A percentile compares a stretch with the other conserved stretches of the same genome.
Evolutionary conservation across 1,139 yeast species (phyloP).

Genomic region (Diutina mesorugosa): DNA sequence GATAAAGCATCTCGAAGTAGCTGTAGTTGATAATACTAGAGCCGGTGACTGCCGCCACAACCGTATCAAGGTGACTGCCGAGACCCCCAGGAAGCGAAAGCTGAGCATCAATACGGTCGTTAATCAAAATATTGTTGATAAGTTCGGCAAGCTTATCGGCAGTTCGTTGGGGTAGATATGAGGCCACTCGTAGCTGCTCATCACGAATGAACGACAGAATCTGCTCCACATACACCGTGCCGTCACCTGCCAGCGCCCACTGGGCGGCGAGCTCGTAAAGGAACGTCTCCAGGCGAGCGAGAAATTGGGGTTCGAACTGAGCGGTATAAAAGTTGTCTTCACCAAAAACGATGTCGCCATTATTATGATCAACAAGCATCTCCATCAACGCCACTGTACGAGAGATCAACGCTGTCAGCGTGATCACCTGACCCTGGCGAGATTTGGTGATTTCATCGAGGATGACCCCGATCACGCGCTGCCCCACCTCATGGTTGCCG

Average conservation of each 20-base stretch:
- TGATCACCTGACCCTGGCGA: conserved; percentile 48
- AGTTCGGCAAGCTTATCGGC: conserved; percentile 39
- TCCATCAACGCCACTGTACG: conserved; percentile 65
- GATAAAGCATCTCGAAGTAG: neutral
- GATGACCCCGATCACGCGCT: conserved; percentile 32
- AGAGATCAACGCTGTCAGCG: conserved; percentile 41
- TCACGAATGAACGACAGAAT: conserved; percentile 41
- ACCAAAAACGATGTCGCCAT: conserved; percentile 3
- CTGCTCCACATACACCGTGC: conserved; percentile 42
- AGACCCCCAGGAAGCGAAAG: conserved; percentile 21
- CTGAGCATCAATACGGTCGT: conserved; percentile 38
- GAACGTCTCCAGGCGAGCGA: conserved; percentile 41
- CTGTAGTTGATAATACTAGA: neutral
- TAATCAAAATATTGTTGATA: conserved; percentile 51
- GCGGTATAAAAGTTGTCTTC: conserved; percentile 48
- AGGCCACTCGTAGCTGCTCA: conserved; percentile 41
- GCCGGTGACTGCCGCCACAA: neutral
- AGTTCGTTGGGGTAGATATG: conserved; percentile 42
- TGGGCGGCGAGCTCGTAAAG: conserved; percentile 37
- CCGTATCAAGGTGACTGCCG: neutral
- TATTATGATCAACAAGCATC: conserved; percentile 23
- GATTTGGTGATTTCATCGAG: conserved; percentile 47
- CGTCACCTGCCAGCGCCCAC: conserved; percentile 20
- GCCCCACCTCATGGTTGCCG: conserved; percentile 38
- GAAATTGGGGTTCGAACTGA: conserved; percentile 55